Base-by-base conservation (phyloP, 2,329 filamentous ascomycete species). In the Ilyonectria robusta region DNA sequence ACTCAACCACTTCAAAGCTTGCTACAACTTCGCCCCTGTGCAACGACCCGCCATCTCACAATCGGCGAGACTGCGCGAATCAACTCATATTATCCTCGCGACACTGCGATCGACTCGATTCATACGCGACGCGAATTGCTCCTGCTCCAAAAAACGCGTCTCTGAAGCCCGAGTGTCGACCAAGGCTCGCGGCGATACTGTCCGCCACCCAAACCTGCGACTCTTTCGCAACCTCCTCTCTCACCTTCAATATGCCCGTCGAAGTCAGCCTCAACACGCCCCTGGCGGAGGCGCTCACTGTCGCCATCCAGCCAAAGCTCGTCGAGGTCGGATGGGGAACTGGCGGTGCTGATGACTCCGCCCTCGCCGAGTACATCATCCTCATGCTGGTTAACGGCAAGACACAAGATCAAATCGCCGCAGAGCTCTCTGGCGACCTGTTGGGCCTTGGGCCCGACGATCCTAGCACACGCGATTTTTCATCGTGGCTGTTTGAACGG, bases 381-480 rank as follows among this genome's bases (percentile, higher is more conserved):
- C 89, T 98, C 70, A 98, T 98, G 95, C 89, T 99, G 35, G 94
- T 94, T 69, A 98, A 98, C 82, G 94, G 95, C 76, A 98, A 97
- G 82, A 94, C 93, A 4, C 92, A 97, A 79, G 91, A 95, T 57
- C 92, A 98, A 79, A 95, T 99, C 72, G 93, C 94, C 10, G 85
- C 89, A 48, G 96, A 99, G 79, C 89, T 99, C 15, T 93, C 95
- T 1, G 92, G 91, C 71, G 96, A 99, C 75, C 88, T 99, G 47
- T 88, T 99, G 3, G 91, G 91, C 64, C 88, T 98, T 5, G 90
- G 90, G 3, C 91, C 94, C 53, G 94, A 97, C 67, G 95, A 98
- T 75, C 90, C 92, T 57, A 91, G 91, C 71, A 94, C 94, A 8
- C 89, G 89, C 68, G 92, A 95, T 61, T 98, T 99, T 78, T 91